Percentiles rank a stretch among this genome's conserved stretches.
Evolutionary conservation across 164 flowering plant genomes (phyloP).

Genomic region (Sedum album): DNA sequence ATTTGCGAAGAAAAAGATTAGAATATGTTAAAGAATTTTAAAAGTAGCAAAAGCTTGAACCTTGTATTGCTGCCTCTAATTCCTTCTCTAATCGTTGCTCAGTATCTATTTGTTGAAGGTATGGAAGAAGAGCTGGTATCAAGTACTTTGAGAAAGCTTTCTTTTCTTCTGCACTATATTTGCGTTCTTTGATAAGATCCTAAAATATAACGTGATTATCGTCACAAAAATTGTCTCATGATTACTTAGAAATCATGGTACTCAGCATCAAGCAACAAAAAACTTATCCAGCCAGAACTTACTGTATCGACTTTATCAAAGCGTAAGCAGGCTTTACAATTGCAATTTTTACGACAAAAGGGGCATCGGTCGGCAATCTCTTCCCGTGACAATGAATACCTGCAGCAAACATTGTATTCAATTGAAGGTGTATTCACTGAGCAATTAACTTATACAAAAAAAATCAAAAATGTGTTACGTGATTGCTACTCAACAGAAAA

Average conservation of each 20-base stretch:
- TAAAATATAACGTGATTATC: neutral
- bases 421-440: too few species aligned
- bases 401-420: neutral
- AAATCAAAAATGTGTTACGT: too few species aligned
- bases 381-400: neutral
- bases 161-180: constrained; percentile 13
- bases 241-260: neutral
- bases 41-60: constrained; percentile 14
- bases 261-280: neutral
- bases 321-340: constrained; percentile 12
- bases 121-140: constrained; percentile 33
- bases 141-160: constrained; percentile 23
- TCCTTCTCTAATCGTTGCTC: constrained; percentile 37
- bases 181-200: neutral
- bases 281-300: neutral
- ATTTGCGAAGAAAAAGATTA: too few species aligned
- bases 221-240: neutral
- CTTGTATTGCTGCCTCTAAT: constrained; percentile 40
- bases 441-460: too few species aligned
- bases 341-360: constrained; percentile 9
- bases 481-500: too few species aligned
- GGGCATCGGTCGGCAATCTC: neutral
- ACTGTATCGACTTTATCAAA: neutral
- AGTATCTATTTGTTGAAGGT: constrained; percentile 23
- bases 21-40: too few species aligned